Conservation (phyloP, 2,329 filamentous ascomycete genomes). For the Aspergillus carbonarius region DNA sequence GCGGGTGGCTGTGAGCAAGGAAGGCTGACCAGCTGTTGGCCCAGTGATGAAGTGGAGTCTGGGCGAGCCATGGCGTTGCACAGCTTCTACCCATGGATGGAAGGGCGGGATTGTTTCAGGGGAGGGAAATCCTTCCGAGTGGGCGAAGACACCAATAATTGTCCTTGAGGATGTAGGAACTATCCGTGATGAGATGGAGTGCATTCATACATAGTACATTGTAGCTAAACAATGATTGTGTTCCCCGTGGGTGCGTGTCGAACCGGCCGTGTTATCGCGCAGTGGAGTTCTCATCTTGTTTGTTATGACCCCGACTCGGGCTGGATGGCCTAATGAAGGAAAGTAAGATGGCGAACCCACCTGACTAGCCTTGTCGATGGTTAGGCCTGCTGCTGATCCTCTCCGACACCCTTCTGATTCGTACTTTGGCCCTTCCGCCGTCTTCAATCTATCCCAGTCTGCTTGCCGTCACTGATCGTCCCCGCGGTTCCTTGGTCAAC, state of each 20-base stretch:
- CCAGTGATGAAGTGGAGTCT: constrained; percentile 18
- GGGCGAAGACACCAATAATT: neutral
- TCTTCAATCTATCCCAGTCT: neutral
- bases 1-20: constrained; percentile 15
- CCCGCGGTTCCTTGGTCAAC: constrained; percentile 15
- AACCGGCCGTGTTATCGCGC: neutral
- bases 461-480: constrained; percentile 11
- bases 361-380: neutral
- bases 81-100: constrained; percentile 7
- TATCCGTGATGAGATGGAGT: neutral
- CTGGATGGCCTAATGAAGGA: neutral
- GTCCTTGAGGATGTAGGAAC: neutral
- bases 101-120: constrained; percentile 9
- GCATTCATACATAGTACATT: neutral
- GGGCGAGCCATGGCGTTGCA: constrained; percentile 11
- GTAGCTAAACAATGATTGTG: neutral
- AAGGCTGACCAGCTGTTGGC: constrained; percentile 14
- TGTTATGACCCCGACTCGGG: constrained; percentile 6
- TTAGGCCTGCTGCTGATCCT: neutral
- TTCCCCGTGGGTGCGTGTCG: neutral
- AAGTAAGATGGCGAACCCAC: neutral
- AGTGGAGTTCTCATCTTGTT: neutral
- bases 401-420: neutral
- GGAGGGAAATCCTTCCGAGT: neutral
- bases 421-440: neutral